A percentile compares a stretch with the other conserved stretches of the same genome.
Conservation (phyloP, 2,329 filamentous ascomycete species). For the Scedosporium minutisporum region DNA sequence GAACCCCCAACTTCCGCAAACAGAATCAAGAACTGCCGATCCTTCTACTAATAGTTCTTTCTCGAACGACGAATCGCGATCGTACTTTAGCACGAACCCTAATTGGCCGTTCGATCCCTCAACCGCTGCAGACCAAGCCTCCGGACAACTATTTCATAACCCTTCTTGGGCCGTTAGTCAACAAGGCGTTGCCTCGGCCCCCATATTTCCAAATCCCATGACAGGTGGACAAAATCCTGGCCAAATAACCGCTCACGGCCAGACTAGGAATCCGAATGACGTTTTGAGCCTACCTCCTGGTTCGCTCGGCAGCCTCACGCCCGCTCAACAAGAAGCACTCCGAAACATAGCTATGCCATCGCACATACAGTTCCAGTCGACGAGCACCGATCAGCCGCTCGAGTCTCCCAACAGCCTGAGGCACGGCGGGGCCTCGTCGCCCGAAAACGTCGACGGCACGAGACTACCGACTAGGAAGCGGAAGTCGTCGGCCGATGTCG, state of each 20-base stretch:
- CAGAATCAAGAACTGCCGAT: conserved; percentile 3
- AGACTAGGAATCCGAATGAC: background rate
- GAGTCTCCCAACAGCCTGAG: conserved; percentile 43
- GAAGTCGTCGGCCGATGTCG: conserved; percentile 54
- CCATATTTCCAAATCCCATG: background rate
- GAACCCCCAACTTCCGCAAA: conserved; percentile 14
- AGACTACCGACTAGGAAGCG: conserved; percentile 50
- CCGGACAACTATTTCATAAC: conserved; percentile 1
- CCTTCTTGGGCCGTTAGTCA: background rate
- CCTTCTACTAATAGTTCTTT: background rate
- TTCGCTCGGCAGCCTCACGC: conserved; percentile 30
- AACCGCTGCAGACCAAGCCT: background rate
- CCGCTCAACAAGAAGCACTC: conserved; percentile 50
- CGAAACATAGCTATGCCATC: conserved; percentile 56
- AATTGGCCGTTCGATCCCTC: conserved; percentile 3
- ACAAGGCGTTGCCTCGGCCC: background rate
- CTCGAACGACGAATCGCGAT: conserved; percentile 1
- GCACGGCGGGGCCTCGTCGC: conserved; percentile 45
- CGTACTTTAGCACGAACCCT: conserved; percentile 1
- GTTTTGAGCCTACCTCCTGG: background rate
- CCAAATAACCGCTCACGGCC: background rate
- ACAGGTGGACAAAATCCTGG: background rate
- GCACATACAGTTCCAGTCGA: conserved; percentile 50
- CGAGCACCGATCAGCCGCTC: conserved; percentile 48
- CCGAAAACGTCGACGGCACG: conserved; percentile 37